Evolutionary conservation across 805 yeast species (phyloP).

Genomic region (Wickerhamomyces silvicola): DNA sequence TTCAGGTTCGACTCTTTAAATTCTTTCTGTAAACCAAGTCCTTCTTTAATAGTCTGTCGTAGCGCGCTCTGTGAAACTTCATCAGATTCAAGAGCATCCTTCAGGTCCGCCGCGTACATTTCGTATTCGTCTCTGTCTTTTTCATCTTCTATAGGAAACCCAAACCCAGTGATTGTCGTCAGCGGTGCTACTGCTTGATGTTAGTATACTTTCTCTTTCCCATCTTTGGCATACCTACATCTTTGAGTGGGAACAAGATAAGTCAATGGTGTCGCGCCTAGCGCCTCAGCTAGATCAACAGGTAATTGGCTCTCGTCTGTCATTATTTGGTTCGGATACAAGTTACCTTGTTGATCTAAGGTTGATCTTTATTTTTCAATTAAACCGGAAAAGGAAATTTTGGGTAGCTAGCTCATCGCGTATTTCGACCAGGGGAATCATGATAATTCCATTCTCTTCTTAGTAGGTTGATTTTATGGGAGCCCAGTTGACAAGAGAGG

Average conservation of each 20-base stretch:
- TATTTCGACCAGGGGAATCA: no score
- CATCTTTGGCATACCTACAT: slow-evolving; percentile 28
- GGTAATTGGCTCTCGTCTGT: slow-evolving; percentile 12
- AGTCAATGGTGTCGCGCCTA: slow-evolving; percentile 29
- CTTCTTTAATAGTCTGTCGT: not conserved
- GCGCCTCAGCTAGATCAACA: slow-evolving; percentile 18
- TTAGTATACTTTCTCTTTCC: no score
- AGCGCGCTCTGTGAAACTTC: not conserved
- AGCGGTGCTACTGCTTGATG: slow-evolving; percentile 9
- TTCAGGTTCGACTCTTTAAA: slow-evolving; percentile 1
- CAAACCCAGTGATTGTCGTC: not conserved
- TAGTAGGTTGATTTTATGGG: no score
- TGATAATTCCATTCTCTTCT: no score
- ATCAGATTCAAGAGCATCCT: slow-evolving; percentile 1
- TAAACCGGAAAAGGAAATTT: no score
- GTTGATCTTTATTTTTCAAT: no score
- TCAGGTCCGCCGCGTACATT: slow-evolving; percentile 3
- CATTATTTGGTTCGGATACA: no score
- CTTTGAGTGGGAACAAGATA: slow-evolving; percentile 35
- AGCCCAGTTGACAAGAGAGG: no score
- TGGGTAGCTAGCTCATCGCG: no score
- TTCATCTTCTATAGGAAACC: slow-evolving; percentile 4
- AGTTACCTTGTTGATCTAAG: no score
- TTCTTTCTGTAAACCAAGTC: slow-evolving; percentile 2
- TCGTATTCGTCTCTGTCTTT: slow-evolving; percentile 1